phyloP scores from a whole-genome alignment of 495 filamentous ascomycete genomes.

The Cercophora samala region DNA sequence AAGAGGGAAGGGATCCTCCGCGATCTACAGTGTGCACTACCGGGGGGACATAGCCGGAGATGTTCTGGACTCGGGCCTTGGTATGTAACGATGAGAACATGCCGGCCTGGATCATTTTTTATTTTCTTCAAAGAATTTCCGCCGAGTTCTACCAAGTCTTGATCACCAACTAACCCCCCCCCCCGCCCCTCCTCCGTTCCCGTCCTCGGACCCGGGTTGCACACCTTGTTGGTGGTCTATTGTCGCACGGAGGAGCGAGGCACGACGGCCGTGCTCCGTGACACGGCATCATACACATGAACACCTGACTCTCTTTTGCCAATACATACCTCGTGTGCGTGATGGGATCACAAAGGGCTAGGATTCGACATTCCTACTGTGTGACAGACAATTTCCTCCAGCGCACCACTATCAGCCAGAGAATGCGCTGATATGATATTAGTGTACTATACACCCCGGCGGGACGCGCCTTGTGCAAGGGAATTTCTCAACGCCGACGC shows the following conservation, averaged over 20 bases:
- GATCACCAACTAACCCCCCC: not conserved
- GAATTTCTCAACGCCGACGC: not conserved
- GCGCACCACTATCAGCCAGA: not conserved
- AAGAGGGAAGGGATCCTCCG: not conserved
- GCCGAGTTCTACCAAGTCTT: not conserved
- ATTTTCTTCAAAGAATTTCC: not conserved
- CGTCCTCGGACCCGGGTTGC: not conserved
- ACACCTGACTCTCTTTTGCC: not conserved
- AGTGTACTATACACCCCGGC: too few species aligned
- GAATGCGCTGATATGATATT: not conserved
- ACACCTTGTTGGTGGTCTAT: not conserved
- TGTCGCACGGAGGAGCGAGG: not conserved
- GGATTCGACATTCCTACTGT: not conserved
- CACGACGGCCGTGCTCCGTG: not conserved
- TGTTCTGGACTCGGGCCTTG: slow-evolving; percentile 3
- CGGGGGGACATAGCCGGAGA: not conserved
- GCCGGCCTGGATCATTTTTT: not conserved
- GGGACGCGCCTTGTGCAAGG: not conserved
- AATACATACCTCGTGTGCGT: not conserved
- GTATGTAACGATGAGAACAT: not conserved
- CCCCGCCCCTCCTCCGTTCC: not conserved
- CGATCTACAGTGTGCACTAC: not conserved
- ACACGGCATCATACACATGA: not conserved
- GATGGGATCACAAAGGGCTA: not conserved
- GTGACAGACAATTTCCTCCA: not conserved